Conservation (phyloP, 345 rosid genomes). For the thale cress (Arabidopsis thaliana) region TAIR10.1 NC_003071.7:19127501-19128000, state of each 20-base stretch:
- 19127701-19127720: slow-evolving; percentile 80
- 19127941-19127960: slow-evolving; percentile 76
- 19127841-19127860: slow-evolving; percentile 2
- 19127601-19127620: slow-evolving; percentile 68
- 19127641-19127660: background rate
- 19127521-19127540: slow-evolving; percentile 79
- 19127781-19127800: slow-evolving; percentile 82
- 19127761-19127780: slow-evolving; percentile 80
- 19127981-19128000: slow-evolving; percentile 85
- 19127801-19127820: slow-evolving; percentile 92
- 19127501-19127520: slow-evolving; percentile 93
- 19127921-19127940: slow-evolving; percentile 61
- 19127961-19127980: slow-evolving; percentile 75
- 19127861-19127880: background rate
- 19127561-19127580: slow-evolving; percentile 73
- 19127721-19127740: slow-evolving; percentile 62
- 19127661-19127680: slow-evolving; percentile 19
- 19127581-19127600: slow-evolving; percentile 66
- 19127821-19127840: slow-evolving; percentile 52
- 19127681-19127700: slow-evolving; percentile 47
- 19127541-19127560: slow-evolving; percentile 75
- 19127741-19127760: slow-evolving; percentile 68
- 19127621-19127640: slow-evolving; percentile 47
- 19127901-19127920: slow-evolving; percentile 55
- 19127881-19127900: background rate